Conservation (phyloP, 495 filamentous ascomycete genomes). For the Barbatosphaeria neglecta region DNA sequence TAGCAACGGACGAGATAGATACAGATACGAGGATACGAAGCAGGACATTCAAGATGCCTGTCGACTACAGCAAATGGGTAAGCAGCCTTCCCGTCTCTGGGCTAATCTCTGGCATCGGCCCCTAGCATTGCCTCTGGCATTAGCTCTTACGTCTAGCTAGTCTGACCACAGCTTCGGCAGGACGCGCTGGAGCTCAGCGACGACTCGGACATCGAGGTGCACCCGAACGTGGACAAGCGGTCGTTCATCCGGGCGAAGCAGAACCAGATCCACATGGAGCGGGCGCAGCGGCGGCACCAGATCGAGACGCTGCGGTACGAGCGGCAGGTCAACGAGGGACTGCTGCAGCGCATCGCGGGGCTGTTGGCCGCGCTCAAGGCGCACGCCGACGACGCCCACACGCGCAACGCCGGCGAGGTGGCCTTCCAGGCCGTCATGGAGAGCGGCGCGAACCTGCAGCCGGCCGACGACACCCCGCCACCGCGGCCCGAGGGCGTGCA, state of each 20-base stretch:
- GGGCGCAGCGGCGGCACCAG: constrained; percentile 68
- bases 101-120: background rate
- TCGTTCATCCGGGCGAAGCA: constrained; percentile 99
- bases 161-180: no score
- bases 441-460: constrained; percentile 42
- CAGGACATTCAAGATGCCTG: constrained; percentile 51
- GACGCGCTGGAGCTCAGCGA: constrained; percentile 91
- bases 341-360: constrained; percentile 69
- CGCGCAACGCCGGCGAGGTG: constrained; percentile 57
- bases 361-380: constrained; percentile 59
- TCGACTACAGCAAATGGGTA: constrained; percentile 94
- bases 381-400: constrained; percentile 55
- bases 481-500: constrained; percentile 64
- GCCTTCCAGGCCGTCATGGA: constrained; percentile 84
- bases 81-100: background rate
- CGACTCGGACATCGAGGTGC: constrained; percentile 95
- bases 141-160: no score
- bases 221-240: constrained; percentile 96
- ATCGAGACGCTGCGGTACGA: constrained; percentile 91
- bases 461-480: constrained; percentile 64
- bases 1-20: background rate
- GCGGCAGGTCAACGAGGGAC: constrained; percentile 80
- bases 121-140: no score
- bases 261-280: constrained; percentile 86
- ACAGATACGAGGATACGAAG: background rate